Evolutionary conservation across 2,329 filamentous ascomycete genomes (phyloP), one percentile per base, ranked within the genome.

Genomic region (Epichloe baconii): DNA sequence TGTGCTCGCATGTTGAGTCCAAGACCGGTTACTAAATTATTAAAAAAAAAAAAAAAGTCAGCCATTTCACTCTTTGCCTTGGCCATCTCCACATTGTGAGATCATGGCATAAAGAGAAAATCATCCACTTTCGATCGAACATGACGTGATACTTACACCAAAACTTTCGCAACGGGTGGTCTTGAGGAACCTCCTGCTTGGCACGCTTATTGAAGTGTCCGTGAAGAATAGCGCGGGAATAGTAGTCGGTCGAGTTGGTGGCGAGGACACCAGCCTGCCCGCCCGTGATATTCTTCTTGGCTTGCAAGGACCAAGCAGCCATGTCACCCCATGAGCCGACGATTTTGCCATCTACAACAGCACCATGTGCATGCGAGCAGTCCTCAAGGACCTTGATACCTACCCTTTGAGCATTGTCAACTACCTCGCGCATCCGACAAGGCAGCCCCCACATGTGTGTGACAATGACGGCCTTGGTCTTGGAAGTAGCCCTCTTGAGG

Each of bases 381-480:
- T 53, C 52, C 37, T 53, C 52, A 4, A 53, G 48, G 11, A 53
- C 44, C 23, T 7, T 26, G 23, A 26, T 7, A 7, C 23, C 23
- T 26, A 7, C 6, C 23, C 23, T 26, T 2, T 26, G 23, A 26
- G 23, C 23, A 26, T 26, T 26, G 7, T 42, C 44, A 7, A 50
- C 17, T 21, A 53, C 50, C 5, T 42, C 37, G 5, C 26, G 38
- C 52, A 53, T 53, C 36, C 31, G 19, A 38, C 52, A 53, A 5
- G 52, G 52, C 10, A 50, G 43, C 2, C 52, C 52, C 52, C 52
- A 53, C 44, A 53, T 50, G 44, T 53, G 52, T 6, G 52, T 53
- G 38, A 53, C 48, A 5, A 53, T 45, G 44, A 53, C 45, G 19
- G 52, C 52, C 38, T 37, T 47, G 23, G 52, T 53, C 21, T 41